A percentile compares a stretch with the other conserved stretches of the same genome.
phyloP scores from a whole-genome alignment of 2,329 filamentous ascomycete species.

The Emergomyces orientalis region DNA sequence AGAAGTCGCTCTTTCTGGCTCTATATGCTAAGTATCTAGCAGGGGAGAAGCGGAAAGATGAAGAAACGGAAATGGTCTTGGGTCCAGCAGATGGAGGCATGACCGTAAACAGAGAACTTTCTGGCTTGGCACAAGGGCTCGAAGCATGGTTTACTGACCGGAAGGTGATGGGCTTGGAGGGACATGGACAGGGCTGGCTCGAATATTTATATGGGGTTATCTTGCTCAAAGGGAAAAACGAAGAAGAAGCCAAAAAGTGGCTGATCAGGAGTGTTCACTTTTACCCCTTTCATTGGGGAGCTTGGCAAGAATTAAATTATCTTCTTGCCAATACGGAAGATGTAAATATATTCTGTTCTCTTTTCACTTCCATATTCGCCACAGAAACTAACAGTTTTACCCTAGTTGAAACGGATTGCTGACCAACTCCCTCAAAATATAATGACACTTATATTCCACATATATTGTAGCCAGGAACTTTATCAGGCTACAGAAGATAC shows the following conservation, averaged over 20 bases:
- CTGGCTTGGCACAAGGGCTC: conserved; percentile 63
- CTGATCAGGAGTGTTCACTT: conserved; percentile 80
- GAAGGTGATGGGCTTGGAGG: conserved; percentile 49
- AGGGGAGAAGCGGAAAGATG: conserved; percentile 91
- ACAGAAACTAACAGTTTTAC: conserved; percentile 15
- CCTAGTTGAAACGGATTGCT: conserved; percentile 60
- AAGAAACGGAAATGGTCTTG: conserved; percentile 95
- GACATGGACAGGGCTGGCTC: conserved; percentile 77
- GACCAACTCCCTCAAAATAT: conserved; percentile 76
- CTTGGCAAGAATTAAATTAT: conserved; percentile 84
- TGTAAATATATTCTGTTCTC: conserved; percentile 42
- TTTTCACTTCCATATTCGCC: conserved; percentile 6
- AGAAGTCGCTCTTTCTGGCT: conserved; percentile 84
- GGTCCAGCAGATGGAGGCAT: conserved; percentile 83
- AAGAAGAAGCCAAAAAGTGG: conserved; percentile 72
- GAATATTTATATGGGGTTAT: conserved; percentile 79
- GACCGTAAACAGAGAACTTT: conserved; percentile 75
- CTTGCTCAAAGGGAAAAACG: conserved; percentile 81
- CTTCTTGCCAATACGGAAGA: conserved; percentile 73
- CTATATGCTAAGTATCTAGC: conserved; percentile 88
- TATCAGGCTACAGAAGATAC: conserved; percentile 74
- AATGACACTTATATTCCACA: conserved; percentile 86
- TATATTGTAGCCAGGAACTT: conserved; percentile 82
- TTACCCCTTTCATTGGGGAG: conserved; percentile 94
- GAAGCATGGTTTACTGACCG: conserved; percentile 71